Base-by-base conservation (phyloP, 768 basidiomycete genomes). In the Mycena venus region DNA sequence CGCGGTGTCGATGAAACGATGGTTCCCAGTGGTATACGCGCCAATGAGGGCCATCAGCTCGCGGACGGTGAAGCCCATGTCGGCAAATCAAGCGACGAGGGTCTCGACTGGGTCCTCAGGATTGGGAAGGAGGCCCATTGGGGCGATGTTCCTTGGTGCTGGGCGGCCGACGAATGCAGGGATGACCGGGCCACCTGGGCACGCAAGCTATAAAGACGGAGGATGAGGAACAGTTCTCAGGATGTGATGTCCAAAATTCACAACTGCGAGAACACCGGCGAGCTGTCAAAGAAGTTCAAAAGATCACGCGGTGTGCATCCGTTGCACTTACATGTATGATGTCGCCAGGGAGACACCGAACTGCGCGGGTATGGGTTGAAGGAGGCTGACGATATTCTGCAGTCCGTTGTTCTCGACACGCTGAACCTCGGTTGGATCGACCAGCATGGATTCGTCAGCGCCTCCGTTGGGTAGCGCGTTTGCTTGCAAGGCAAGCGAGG, bases 301-400 rank as follows among this genome's bases (percentile, higher is more conserved):
- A 19, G 4, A 19, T 17, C 17, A 27, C 23, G 27, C 7, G 10
- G 4, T 27, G 23, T 25, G 1, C 27, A 23, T n/a, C n/a, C n/a
- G n/a, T n/a, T n/a, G n/a, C n/a, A 15, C 56, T 29, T 62, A 73
- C 72, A 14, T 74, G 73, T 17, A 76, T 42, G 23, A 76, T 61
- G 32, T 76, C 75, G 15, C 75, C 73, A 47, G 38, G 40, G 72
- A 60, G 31, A 76, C 75, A 32, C 59, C 59, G 70, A 74, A 76
- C 49, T 70, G 36, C 2, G n/a, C 61, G 21, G 73, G 67, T 4
- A 76, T 61, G 19, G 72, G 53, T n/a, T n/a, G n/a, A n/a, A n/a
- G n/a, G n/a, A n/a, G n/a, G n/a, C n/a, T n/a, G n/a, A n/a, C n/a
- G n/a, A 76, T 76, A 31, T 47, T 53, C 32, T 73, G 72, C 10